Evolutionary conservation across 257 asterid genomes (phyloP).

Genomic region (Forsythia viridissima): DNA sequence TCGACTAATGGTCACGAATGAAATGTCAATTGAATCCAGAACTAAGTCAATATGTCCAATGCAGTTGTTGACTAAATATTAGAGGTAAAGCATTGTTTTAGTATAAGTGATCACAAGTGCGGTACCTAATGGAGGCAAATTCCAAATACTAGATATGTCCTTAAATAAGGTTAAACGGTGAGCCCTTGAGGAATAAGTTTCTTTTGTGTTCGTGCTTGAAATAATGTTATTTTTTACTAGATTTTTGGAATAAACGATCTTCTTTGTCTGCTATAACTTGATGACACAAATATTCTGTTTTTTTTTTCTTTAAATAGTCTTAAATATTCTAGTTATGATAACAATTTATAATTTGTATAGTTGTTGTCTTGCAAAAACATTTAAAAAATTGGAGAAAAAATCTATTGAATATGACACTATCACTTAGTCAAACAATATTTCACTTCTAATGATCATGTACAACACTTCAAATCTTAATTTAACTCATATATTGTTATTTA

Average conservation of each 20-base stretch:
- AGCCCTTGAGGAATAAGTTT: no score
- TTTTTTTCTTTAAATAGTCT: no score
- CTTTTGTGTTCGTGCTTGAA: not conserved
- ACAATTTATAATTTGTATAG: not conserved
- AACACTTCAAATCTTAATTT: not conserved
- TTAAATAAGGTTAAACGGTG: no score
- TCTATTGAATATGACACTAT: not conserved
- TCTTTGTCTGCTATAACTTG: not conserved
- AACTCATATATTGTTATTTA: not conserved
- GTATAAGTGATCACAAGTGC: no score
- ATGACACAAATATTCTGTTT: no score
- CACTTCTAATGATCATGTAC: not conserved
- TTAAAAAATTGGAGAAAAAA: not conserved
- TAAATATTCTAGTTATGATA: no score
- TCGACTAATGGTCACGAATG: no score
- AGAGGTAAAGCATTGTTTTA: not conserved
- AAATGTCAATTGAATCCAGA: not conserved
- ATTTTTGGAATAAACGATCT: not conserved
- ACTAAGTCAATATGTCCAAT: no score
- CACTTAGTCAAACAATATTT: not conserved
- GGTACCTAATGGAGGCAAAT: no score
- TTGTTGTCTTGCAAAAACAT: not conserved
- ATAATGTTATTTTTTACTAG: not conserved
- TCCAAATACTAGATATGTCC: no score
- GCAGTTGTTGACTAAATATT: no score